phyloP scores from a whole-genome alignment of 2,329 filamentous ascomycete genomes.

The Scorias spongiosa region DNA sequence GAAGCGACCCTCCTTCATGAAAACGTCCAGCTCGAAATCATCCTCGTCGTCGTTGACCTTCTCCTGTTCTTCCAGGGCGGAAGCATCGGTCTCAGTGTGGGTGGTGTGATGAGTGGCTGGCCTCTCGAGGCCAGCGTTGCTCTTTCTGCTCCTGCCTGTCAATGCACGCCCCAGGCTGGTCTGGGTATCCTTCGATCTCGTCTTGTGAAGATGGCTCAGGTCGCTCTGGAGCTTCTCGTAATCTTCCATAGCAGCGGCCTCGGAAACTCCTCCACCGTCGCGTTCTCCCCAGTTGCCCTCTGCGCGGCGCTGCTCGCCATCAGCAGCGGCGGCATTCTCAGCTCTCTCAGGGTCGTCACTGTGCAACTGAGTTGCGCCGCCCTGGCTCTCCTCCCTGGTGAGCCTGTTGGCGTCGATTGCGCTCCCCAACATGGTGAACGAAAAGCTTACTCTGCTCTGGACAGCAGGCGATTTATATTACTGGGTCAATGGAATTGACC shows the following conservation, averaged over 20 bases:
- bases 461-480: no score
- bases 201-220: constrained; percentile 37
- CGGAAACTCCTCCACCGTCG: constrained; percentile 39
- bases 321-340: constrained; percentile 7
- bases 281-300: constrained; percentile 49
- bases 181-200: constrained; percentile 19
- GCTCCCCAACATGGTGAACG: constrained; percentile 13
- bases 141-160: constrained; percentile 13
- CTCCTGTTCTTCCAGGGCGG: constrained; percentile 27
- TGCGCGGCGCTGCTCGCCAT: constrained; percentile 17
- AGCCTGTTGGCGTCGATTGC: constrained; percentile 14
- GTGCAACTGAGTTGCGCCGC: constrained; percentile 10
- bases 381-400: constrained; percentile 7
- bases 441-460: not conserved
- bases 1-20: constrained; percentile 60
- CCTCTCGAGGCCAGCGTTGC: constrained; percentile 4
- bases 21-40: constrained; percentile 53
- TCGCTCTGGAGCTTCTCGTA: constrained; percentile 42
- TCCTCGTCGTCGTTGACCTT: constrained; percentile 32
- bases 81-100: constrained; percentile 6
- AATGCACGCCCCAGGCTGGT: constrained; percentile 6
- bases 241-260: constrained; percentile 41
- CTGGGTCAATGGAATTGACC: no score
- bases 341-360: constrained; percentile 10
- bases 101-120: constrained; percentile 1